Percentiles rank a stretch among this genome's conserved stretches.
These are phyloP conservation scores for Verticillium isaacii DNA, from an alignment of 2,329 filamentous ascomycete species.

Conservation along the genomic window DNA sequence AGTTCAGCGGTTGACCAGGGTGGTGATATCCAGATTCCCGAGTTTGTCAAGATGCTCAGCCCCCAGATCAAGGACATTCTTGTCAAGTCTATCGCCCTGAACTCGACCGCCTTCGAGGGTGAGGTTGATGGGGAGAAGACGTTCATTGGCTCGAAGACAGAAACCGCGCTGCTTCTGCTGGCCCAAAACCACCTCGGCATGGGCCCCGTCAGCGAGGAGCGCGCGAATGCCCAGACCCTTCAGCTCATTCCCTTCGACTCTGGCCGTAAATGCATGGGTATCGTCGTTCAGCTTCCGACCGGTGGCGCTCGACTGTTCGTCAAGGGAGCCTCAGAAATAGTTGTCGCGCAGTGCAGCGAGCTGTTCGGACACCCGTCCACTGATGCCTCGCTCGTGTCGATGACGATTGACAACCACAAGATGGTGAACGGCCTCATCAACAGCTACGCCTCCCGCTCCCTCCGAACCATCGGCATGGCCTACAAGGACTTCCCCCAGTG, in stretches of 20 bases:
- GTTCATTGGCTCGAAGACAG: constrained; percentile 75
- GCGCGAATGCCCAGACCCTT: constrained; percentile 52
- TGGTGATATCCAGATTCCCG: constrained; percentile 32
- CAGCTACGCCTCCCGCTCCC: constrained; percentile 71
- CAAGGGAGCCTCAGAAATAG: constrained; percentile 62
- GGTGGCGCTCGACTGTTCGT: constrained; percentile 53
- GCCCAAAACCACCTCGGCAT: constrained; percentile 63
- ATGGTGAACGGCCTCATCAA: constrained; percentile 65
- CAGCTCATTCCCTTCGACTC: constrained; percentile 76
- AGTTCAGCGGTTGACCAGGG: constrained; percentile 16
- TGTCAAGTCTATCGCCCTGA: constrained; percentile 56
- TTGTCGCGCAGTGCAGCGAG: constrained; percentile 51
- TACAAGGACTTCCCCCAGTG: constrained; percentile 82
- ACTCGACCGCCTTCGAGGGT: constrained; percentile 73
- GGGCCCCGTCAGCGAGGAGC: constrained; percentile 59
- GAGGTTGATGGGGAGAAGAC: constrained; percentile 61
- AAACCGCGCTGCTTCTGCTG: constrained; percentile 68
- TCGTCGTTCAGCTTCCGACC: constrained; percentile 47
- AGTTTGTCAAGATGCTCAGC: constrained; percentile 42
- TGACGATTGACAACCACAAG: constrained; percentile 49
- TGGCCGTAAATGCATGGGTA: constrained; percentile 66
- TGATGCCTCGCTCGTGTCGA: constrained; percentile 33
- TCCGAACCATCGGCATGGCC: constrained; percentile 79
- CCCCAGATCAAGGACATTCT: constrained; percentile 46
- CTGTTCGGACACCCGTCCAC: constrained; percentile 44